Percentiles rank a stretch among this genome's conserved stretches.
Evolutionary conservation across 495 filamentous ascomycete species (phyloP).

Genomic region (Xylaria bambusicola): DNA sequence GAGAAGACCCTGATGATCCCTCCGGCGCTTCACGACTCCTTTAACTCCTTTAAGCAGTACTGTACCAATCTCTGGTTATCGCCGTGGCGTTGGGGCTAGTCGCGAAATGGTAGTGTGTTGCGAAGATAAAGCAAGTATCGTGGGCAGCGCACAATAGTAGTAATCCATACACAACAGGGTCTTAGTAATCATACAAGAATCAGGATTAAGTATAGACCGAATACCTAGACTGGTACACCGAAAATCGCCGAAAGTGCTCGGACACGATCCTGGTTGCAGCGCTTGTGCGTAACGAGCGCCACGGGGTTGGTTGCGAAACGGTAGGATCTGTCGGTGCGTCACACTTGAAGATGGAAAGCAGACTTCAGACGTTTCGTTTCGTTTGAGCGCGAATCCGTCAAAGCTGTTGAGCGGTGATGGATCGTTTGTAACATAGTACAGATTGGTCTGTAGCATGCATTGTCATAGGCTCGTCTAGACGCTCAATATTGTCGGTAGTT

Average conservation of each 20-base stretch:
- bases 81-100: neutral
- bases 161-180: too few relatives aligned
- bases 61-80: neutral
- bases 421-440: neutral
- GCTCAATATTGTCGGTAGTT: neutral
- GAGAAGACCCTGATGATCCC: slow-evolving; percentile 14
- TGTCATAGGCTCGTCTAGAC: slow-evolving; percentile 1
- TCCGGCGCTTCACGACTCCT: neutral
- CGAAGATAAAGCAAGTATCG: neutral
- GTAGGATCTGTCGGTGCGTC: slow-evolving; percentile 14
- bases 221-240: too few relatives aligned
- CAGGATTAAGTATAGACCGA: too few relatives aligned
- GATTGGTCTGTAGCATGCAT: too few relatives aligned
- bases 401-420: slow-evolving; percentile 3
- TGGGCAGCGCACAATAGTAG: too few relatives aligned
- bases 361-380: slow-evolving; percentile 9
- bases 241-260: too few relatives aligned
- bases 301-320: slow-evolving; percentile 5
- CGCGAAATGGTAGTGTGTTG: neutral
- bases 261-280: too few relatives aligned
- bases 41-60: neutral
- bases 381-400: slow-evolving; percentile 4
- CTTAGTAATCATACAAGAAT: too few relatives aligned
- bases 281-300: neutral
- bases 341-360: neutral